Percentiles rank a stretch among this genome's conserved stretches.
phyloP scores from a whole-genome alignment of 2,329 filamentous ascomycete genomes.

The Fusarium sp. region DNA sequence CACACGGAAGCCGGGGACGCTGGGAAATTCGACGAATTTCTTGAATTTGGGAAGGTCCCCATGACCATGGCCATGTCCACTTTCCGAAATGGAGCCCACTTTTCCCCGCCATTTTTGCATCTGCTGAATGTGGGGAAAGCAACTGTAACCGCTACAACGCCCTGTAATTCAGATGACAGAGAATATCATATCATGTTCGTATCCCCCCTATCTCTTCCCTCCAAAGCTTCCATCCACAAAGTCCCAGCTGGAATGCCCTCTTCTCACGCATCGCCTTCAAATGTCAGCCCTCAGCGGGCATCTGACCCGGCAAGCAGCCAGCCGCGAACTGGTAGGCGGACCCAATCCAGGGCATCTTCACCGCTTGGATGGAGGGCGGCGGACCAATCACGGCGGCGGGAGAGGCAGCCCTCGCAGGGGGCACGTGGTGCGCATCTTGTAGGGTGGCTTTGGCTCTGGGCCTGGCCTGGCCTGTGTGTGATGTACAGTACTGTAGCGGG shows the following conservation, averaged over 20 bases:
- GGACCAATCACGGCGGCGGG: conserved; percentile 25
- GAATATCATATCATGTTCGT: background rate
- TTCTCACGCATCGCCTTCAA: background rate
- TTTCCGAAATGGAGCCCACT: conserved; percentile 33
- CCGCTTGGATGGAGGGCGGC: conserved; percentile 26
- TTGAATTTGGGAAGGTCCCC: conserved; percentile 27
- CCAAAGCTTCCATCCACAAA: background rate
- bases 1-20: background rate
- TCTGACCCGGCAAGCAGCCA: conserved; percentile 18
- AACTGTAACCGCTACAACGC: conserved; percentile 27
- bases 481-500: background rate
- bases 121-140: conserved; percentile 32
- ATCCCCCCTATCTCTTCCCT: background rate
- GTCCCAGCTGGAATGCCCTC: background rate
- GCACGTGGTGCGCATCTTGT: conserved; percentile 38
- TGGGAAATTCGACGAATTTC: conserved; percentile 27
- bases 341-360: conserved; percentile 31
- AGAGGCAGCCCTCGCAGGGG: conserved; percentile 15
- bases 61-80: conserved; percentile 18
- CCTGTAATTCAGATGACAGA: conserved; percentile 10
- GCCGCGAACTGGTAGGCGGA: conserved; percentile 5
- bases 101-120: conserved; percentile 32
- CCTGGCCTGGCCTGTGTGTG: background rate
- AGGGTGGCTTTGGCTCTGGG: conserved; percentile 20
- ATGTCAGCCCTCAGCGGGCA: conserved; percentile 18